These are phyloP conservation scores for Thermothelomyces thermophilus DNA, from an alignment of 2,329 filamentous ascomycete genomes.

Conservation along the genomic window DNA sequence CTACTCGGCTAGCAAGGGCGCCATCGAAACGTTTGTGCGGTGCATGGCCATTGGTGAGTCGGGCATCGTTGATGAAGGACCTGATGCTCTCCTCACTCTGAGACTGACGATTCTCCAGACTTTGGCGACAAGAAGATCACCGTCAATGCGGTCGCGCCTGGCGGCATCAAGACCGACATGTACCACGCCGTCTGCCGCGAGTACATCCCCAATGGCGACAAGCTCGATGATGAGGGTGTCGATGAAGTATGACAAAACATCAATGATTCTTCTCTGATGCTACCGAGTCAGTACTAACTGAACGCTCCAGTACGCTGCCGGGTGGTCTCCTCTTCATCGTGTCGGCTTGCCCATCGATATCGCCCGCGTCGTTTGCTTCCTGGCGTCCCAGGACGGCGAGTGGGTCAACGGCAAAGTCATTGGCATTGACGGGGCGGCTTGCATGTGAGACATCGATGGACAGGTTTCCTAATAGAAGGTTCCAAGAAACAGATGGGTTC, in stretches of 20 bases:
- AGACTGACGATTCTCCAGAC: slow-evolving; percentile 38
- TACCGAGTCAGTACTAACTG: not conserved
- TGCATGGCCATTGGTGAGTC: slow-evolving; percentile 60
- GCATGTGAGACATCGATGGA: slow-evolving; percentile 25
- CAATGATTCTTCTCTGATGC: not conserved
- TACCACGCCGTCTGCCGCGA: slow-evolving; percentile 57
- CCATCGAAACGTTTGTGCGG: slow-evolving; percentile 70
- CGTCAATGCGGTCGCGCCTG: no score
- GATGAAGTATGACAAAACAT: slow-evolving; percentile 37
- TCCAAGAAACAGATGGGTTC: not conserved
- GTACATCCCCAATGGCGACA: slow-evolving; percentile 53
- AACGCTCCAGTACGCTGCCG: slow-evolving; percentile 47
- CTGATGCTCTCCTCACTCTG: no score
- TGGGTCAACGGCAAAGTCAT: slow-evolving; percentile 42
- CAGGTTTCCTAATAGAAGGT: not conserved
- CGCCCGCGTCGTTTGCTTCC: slow-evolving; percentile 55
- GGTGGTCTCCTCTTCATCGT: slow-evolving; percentile 58
- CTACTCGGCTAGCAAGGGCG: slow-evolving; percentile 70
- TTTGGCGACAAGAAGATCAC: slow-evolving; percentile 48
- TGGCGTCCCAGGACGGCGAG: slow-evolving; percentile 41
- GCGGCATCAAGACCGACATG: slow-evolving; percentile 29
- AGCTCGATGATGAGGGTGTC: slow-evolving; percentile 50
- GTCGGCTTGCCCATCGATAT: slow-evolving; percentile 63
- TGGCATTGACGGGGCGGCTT: slow-evolving; percentile 31
- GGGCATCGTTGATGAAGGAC: no score